Conservation (phyloP, 176 grass and related monocot genomes). For the Oryza meridionalis region DNA sequence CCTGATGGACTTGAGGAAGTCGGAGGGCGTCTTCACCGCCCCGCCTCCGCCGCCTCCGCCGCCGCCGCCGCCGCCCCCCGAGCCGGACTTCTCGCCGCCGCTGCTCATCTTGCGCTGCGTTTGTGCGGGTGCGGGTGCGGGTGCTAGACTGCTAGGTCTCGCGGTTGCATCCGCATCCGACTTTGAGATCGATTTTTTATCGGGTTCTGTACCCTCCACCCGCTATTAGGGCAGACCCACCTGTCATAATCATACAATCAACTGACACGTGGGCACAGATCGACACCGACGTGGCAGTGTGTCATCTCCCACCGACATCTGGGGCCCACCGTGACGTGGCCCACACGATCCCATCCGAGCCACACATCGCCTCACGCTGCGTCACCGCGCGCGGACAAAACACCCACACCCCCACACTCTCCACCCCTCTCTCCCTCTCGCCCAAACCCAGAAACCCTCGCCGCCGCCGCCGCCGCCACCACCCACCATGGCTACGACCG, state of each 20-base stretch:
- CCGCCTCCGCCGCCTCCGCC: conserved; percentile 39
- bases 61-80: not conserved
- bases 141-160: not conserved
- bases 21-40: conserved; percentile 60
- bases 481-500: conserved; percentile 37
- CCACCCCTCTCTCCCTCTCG: not conserved
- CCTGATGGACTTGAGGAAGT: conserved; percentile 80
- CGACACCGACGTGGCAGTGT: not conserved
- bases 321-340: not conserved
- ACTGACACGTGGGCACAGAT: not conserved
- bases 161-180: not conserved
- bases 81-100: conserved; percentile 35
- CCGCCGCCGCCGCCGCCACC: conserved; percentile 38
- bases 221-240: not conserved
- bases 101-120: conserved; percentile 42
- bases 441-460: conserved; percentile 47
- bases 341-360: conserved; percentile 26
- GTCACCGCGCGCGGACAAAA: conserved; percentile 3
- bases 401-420: not conserved
- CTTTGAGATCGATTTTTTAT: not conserved
- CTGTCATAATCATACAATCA: not conserved
- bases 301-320: not conserved
- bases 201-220: not conserved
- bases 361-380: conserved; percentile 36
- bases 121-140: too few species aligned